Percentiles rank a stretch among this genome's conserved stretches.
Conservation (phyloP, 2,329 filamentous ascomycete species). For the Sporothrix sp. region DNA sequence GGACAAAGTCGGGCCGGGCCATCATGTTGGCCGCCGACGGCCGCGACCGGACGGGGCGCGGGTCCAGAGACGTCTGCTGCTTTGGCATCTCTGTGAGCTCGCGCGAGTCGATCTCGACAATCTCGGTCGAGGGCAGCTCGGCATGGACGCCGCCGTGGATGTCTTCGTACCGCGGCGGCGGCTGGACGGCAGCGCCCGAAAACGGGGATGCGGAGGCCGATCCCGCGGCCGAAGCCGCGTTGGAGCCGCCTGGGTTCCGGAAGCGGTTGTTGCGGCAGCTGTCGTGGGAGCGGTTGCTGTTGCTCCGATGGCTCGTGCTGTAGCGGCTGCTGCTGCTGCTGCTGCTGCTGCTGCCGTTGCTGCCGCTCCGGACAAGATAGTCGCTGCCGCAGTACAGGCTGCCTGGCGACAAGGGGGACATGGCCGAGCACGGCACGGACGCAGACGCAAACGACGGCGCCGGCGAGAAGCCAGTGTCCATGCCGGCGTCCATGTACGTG, state of each 20-base stretch:
- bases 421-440: background rate
- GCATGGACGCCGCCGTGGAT: conserved; percentile 21
- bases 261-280: conserved; percentile 8
- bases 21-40: background rate
- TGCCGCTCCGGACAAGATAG: conserved; percentile 7
- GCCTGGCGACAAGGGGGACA: background rate
- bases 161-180: conserved; percentile 38
- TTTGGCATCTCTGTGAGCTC: conserved; percentile 26
- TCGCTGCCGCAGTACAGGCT: conserved; percentile 8
- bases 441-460: conserved; percentile 1
- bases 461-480: background rate
- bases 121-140: conserved; percentile 41
- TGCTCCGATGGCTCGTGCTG: conserved; percentile 1
- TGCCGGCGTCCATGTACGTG: too few relatives aligned
- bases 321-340: background rate
- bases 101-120: conserved; percentile 43
- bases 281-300: conserved; percentile 13
- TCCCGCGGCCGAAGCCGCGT: background rate
- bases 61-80: background rate
- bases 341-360: conserved; percentile 9
- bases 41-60: background rate
- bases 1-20: background rate
- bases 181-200: conserved; percentile 22
- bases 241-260: background rate
- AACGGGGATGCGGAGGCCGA: conserved; percentile 3